Conservation (phyloP, 164 flowering plant species). For the Vitis labrusca region DNA sequence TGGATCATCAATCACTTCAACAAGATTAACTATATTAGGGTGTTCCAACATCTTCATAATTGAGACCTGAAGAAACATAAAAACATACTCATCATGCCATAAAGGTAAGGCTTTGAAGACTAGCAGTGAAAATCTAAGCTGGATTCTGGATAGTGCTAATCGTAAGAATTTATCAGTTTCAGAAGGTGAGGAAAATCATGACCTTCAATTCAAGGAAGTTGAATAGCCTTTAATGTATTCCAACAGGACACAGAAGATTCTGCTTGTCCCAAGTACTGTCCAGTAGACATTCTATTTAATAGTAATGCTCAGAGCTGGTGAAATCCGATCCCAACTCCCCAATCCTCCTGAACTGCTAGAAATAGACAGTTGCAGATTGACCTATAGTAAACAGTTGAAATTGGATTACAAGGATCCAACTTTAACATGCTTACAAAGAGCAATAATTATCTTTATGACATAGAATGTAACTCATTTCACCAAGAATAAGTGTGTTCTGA, state of each 20-base stretch:
- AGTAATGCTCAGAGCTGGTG: not conserved
- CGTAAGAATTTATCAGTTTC: not conserved
- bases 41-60: constrained; percentile 1
- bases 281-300: not conserved
- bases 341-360: not conserved
- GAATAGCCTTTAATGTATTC: not conserved
- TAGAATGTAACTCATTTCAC: not conserved
- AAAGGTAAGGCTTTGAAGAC: not conserved
- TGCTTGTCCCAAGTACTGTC: not conserved
- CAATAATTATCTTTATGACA: not conserved
- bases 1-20: not conserved
- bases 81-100: not conserved
- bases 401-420: not conserved
- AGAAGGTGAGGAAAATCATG: not conserved
- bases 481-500: not conserved
- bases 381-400: not conserved
- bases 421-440: not conserved
- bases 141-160: not conserved
- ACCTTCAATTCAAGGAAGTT: not conserved
- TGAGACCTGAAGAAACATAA: not conserved
- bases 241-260: not conserved
- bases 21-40: not conserved
- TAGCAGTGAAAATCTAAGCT: not conserved
- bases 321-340: not conserved
- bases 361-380: not conserved